Percentiles rank a stretch among this genome's conserved stretches.
phyloP scores from a whole-genome alignment of 78 protist species.

The slime mould (Dictyostelium discoideum) region DNA sequence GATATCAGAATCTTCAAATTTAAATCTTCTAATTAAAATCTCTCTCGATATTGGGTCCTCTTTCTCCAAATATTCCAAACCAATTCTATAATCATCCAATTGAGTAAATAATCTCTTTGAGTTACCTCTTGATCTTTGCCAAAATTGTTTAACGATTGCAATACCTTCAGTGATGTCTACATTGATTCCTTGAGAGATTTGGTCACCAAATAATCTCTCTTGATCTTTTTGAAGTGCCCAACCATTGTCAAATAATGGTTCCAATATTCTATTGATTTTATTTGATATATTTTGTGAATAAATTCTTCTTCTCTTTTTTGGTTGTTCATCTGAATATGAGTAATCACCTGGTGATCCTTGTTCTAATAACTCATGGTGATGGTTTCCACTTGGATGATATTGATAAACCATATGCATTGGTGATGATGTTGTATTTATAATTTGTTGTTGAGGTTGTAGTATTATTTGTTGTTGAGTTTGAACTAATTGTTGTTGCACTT shows the following conservation, averaged over 20 bases:
- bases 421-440: not conserved
- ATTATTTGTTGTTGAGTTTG: not conserved
- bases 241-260: conserved; percentile 64
- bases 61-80: conserved; percentile 31
- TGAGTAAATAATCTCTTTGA: conserved; percentile 63
- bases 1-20: conserved; percentile 24
- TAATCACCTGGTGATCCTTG: not conserved
- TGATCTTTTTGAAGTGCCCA: conserved; percentile 57
- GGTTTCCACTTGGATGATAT: not conserved
- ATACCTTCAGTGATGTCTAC: conserved; percentile 38
- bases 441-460: not conserved
- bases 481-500: not conserved
- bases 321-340: conserved; percentile 12
- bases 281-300: conserved; percentile 34
- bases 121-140: conserved; percentile 78
- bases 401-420: not conserved
- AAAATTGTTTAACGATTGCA: conserved; percentile 44
- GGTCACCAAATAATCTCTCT: conserved; percentile 38
- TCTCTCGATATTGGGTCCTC: conserved; percentile 6
- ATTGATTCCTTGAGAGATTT: conserved; percentile 16
- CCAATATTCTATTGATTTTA: conserved; percentile 46
- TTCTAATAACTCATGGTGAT: not conserved
- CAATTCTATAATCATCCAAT: conserved; percentile 78
- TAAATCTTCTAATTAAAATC: not conserved
- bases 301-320: conserved; percentile 68